A percentile compares a stretch with the other conserved stretches of the same genome.
phyloP scores from a whole-genome alignment of 2,329 filamentous ascomycete species.

The Conoideocrella luteorostrata region DNA sequence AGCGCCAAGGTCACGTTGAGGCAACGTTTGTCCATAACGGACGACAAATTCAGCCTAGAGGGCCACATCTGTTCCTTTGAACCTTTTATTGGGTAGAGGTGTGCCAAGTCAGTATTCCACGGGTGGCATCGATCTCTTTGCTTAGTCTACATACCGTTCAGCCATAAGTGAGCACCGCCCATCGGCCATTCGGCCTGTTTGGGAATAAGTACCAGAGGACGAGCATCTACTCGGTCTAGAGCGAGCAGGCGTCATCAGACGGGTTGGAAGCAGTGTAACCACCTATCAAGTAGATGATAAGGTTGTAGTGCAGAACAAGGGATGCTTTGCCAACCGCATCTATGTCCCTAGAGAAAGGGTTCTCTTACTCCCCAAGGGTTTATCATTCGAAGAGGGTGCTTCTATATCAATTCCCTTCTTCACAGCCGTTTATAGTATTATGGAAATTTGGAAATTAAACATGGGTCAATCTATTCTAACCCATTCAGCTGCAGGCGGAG shows the following conservation, averaged over 20 bases:
- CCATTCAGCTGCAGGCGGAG: conserved; percentile 22
- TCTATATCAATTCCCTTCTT: conserved; percentile 15
- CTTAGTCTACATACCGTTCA: too few species aligned
- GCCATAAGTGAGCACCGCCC: too few species aligned
- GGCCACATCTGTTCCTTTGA: too few species aligned
- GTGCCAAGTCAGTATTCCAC: too few species aligned
- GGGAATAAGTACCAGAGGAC: not conserved
- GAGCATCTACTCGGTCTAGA: conserved; percentile 11
- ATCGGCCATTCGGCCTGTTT: too few species aligned
- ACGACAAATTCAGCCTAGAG: too few species aligned
- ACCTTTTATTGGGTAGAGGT: too few species aligned
- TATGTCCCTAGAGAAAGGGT: not conserved
- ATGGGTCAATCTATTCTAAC: conserved; percentile 20
- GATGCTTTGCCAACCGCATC: too few species aligned
- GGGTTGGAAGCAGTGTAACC: conserved; percentile 7
- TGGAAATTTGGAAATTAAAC: conserved; percentile 19
- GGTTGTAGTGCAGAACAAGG: too few species aligned
- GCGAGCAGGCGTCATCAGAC: conserved; percentile 15
- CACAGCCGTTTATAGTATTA: conserved; percentile 27
- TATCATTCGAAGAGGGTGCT: conserved; percentile 2
- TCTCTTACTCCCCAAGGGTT: not conserved
- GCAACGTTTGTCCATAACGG: too few species aligned
- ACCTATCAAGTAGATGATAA: not conserved
- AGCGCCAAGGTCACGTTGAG: too few species aligned
- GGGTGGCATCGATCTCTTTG: too few species aligned